phyloP scores from a whole-genome alignment of 305 asterid genomes.

The Solanum chacoense region DNA sequence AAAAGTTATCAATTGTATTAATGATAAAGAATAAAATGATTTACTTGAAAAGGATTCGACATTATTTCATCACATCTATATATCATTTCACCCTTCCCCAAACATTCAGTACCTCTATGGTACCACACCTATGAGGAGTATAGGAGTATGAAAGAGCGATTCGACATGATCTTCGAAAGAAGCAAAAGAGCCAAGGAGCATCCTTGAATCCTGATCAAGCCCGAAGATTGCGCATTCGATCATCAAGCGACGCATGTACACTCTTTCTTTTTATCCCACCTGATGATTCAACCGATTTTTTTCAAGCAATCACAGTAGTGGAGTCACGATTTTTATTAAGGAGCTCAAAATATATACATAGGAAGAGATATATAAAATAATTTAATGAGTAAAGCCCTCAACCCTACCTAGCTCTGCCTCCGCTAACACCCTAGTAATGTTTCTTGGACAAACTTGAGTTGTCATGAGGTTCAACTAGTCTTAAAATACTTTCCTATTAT shows the following conservation, averaged over 20 bases:
- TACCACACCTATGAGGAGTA: background rate
- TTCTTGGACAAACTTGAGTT: background rate
- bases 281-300: too few relatives aligned
- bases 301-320: too few relatives aligned
- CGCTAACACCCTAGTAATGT: background rate
- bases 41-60: background rate
- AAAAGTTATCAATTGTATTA: background rate
- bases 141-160: background rate
- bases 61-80: background rate
- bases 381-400: background rate
- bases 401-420: background rate
- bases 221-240: background rate
- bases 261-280: too few relatives aligned
- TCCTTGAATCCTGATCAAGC: background rate
- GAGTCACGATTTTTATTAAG: background rate
- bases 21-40: background rate
- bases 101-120: background rate
- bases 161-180: background rate
- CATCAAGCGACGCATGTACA: background rate
- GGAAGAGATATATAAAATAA: too few relatives aligned
- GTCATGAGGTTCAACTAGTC: background rate
- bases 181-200: background rate
- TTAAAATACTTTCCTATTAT: background rate
- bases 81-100: background rate
- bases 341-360: too few relatives aligned